phyloP scores from a whole-genome alignment of 768 basidiomycete genomes.

The Pulveroboletus sp. region DNA sequence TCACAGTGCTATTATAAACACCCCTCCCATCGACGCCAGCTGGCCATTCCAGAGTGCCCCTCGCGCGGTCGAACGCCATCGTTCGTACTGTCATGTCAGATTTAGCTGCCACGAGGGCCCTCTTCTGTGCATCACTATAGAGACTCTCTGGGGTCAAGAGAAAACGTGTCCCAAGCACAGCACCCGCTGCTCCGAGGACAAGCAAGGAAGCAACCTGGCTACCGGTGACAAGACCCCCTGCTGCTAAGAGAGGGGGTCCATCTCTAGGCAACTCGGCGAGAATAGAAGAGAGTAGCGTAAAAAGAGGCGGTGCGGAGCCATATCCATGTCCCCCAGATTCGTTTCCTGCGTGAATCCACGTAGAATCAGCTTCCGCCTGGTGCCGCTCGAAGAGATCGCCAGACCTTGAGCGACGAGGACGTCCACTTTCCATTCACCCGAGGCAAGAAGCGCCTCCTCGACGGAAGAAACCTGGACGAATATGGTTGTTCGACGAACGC shows the following conservation, averaged over 20 bases:
- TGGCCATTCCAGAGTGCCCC: slow-evolving; percentile 58
- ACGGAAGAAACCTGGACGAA: slow-evolving; percentile 64
- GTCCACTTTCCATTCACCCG: slow-evolving; percentile 67
- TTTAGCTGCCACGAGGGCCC: slow-evolving; percentile 44
- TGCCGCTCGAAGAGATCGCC: not conserved
- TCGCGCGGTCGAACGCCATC: slow-evolving; percentile 57
- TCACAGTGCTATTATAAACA: slow-evolving; percentile 46
- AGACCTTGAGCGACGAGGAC: slow-evolving; percentile 76
- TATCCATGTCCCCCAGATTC: slow-evolving; percentile 81
- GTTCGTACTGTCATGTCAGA: slow-evolving; percentile 48
- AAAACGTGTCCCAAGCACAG: slow-evolving; percentile 72
- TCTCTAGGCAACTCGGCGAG: slow-evolving; percentile 38
- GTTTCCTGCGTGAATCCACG: slow-evolving; percentile 42
- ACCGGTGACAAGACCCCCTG: slow-evolving; percentile 69
- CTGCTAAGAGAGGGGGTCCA: slow-evolving; percentile 58
- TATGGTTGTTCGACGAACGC: slow-evolving; percentile 44
- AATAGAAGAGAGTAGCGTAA: slow-evolving; percentile 55
- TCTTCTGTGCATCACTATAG: slow-evolving; percentile 51
- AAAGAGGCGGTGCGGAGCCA: slow-evolving; percentile 50
- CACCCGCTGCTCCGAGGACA: slow-evolving; percentile 62
- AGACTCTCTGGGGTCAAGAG: slow-evolving; percentile 60
- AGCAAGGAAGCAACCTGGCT: slow-evolving; percentile 62
- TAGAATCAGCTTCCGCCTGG: not conserved
- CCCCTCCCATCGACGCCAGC: slow-evolving; percentile 53
- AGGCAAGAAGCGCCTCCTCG: slow-evolving; percentile 54